A percentile compares a stretch with the other conserved stretches of the same genome.
Conservation (phyloP, 495 filamentous ascomycete species). For the Hypoxylon lienhwacheense region DNA sequence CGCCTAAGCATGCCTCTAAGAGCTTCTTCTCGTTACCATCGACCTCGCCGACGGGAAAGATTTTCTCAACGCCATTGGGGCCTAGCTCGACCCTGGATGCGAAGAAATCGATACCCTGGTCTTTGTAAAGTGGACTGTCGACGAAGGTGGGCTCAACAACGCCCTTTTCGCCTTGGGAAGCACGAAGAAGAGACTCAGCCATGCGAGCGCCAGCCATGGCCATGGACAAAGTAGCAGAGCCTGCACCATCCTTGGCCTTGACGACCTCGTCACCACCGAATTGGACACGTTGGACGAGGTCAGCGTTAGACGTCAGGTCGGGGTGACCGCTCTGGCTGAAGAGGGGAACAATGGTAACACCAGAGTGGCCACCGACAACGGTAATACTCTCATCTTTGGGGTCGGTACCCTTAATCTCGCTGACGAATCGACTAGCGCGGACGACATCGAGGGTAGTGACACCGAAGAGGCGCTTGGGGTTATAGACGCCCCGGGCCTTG, state of each 20-base stretch:
- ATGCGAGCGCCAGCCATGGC: conserved; percentile 98
- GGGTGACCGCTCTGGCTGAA: conserved; percentile 91
- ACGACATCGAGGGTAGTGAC: conserved; percentile 99
- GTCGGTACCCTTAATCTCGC: conserved; percentile 85
- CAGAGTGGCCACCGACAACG: conserved; percentile 95
- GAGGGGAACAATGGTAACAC: conserved; percentile 96
- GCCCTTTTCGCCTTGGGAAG: conserved; percentile 90
- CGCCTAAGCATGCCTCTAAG: conserved; percentile 75
- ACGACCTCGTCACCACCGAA: conserved; percentile 99
- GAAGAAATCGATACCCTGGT: conserved; percentile 95
- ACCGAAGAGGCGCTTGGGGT: conserved; percentile 98
- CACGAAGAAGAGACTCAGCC: conserved; percentile 91
- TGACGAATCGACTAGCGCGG: conserved; percentile 96
- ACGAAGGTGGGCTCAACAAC: conserved; percentile 96
- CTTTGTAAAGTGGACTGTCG: conserved; percentile 95
- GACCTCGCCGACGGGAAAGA: conserved; percentile 78
- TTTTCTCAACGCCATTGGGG: conserved; percentile 93
- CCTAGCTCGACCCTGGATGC: conserved; percentile 91
- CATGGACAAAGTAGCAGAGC: conserved; percentile 98
- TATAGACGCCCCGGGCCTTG: conserved; percentile 92
- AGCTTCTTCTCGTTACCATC: conserved; percentile 85
- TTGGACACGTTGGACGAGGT: conserved; percentile 91
- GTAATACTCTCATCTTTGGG: conserved; percentile 90
- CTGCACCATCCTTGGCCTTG: conserved; percentile 97
- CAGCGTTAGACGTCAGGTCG: conserved; percentile 71